These are phyloP conservation scores for Cutaneotrichosporon dermatis DNA, from an alignment of 1,284 basidiomycete species.

Conservation along the genomic window DNA sequence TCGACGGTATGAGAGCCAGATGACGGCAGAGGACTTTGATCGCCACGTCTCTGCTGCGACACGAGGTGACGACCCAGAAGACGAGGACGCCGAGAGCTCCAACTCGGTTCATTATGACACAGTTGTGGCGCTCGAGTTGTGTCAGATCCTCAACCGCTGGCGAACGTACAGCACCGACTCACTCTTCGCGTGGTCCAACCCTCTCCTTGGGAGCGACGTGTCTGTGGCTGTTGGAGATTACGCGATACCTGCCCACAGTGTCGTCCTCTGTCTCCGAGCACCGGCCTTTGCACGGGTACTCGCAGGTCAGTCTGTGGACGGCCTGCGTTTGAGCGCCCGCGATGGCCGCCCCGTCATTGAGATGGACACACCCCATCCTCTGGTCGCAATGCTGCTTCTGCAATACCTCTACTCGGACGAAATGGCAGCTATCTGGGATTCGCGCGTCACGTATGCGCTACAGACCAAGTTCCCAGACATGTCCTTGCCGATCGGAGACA, in stretches of 20 bases:
- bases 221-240: slow-evolving; percentile 32
- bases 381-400: slow-evolving; percentile 71
- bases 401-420: slow-evolving; percentile 86
- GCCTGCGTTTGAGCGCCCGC: background rate
- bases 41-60: background rate
- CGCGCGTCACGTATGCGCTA: slow-evolving; percentile 59
- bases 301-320: slow-evolving; percentile 17
- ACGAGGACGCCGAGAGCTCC: slow-evolving; percentile 46
- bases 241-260: slow-evolving; percentile 43
- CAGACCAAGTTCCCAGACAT: slow-evolving; percentile 51
- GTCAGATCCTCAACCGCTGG: slow-evolving; percentile 43
- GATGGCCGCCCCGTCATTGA: background rate
- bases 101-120: slow-evolving; percentile 47
- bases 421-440: slow-evolving; percentile 78
- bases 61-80: slow-evolving; percentile 16
- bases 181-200: slow-evolving; percentile 43
- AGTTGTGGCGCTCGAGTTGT: slow-evolving; percentile 38
- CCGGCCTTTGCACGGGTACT: slow-evolving; percentile 27
- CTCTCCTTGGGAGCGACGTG: slow-evolving; percentile 42
- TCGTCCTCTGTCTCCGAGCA: slow-evolving; percentile 35
- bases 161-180: slow-evolving; percentile 32
- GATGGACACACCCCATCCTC: slow-evolving; percentile 37
- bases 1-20: slow-evolving; percentile 42
- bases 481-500: slow-evolving; percentile 52
- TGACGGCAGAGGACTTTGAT: slow-evolving; percentile 44